Conservation (phyloP, 1,284 basidiomycete species). For the Boletus semigastroideus region DNA sequence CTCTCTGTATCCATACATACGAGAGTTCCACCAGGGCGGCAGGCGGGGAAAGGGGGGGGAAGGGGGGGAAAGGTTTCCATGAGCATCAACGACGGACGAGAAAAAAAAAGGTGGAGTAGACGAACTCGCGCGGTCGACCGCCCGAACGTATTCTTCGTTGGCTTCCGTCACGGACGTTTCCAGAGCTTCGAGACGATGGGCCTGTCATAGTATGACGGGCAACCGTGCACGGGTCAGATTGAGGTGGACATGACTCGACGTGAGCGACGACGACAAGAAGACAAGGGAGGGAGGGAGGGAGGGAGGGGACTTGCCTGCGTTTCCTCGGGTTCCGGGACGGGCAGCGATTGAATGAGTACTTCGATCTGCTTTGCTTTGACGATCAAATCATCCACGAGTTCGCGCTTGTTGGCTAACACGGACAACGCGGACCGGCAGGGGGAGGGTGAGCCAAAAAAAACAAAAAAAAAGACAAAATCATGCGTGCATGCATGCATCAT, state of each 20-base stretch:
- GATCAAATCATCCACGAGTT: slow-evolving; percentile 76
- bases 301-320: slow-evolving; percentile 61
- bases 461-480: no score
- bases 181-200: slow-evolving; percentile 57
- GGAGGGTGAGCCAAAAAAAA: no score
- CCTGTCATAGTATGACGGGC: slow-evolving; percentile 46
- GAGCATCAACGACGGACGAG: not conserved
- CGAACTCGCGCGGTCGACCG: slow-evolving; percentile 73
- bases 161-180: slow-evolving; percentile 67
- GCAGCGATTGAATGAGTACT: slow-evolving; percentile 73
- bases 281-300: no score
- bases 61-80: not conserved
- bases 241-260: no score
- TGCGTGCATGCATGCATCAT: no score
- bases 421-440: not conserved
- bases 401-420: slow-evolving; percentile 67
- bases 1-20: slow-evolving; percentile 41
- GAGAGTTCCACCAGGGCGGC: no score
- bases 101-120: slow-evolving; percentile 11
- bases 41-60: no score
- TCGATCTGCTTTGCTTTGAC: slow-evolving; percentile 85
- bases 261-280: not conserved
- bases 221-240: no score
- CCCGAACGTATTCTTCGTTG: slow-evolving; percentile 70
- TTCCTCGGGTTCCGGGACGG: slow-evolving; percentile 71